These are phyloP conservation scores for Rhododendron molle DNA, from an alignment of 148 eudicot genomes.

Conservation along the genomic window DNA sequence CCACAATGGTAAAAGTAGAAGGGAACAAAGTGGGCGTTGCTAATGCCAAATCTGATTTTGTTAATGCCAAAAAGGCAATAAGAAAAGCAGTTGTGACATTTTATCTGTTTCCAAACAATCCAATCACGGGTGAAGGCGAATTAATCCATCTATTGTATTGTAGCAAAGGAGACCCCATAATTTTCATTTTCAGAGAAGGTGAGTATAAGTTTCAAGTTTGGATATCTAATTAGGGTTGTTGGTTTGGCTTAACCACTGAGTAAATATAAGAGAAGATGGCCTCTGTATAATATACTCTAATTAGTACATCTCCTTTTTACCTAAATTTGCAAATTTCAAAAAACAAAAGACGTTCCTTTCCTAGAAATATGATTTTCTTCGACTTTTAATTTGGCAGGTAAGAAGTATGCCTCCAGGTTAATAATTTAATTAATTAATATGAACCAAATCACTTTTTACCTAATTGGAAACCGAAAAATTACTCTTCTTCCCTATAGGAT, in stretches of 20 bases:
- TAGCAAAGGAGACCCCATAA: neutral
- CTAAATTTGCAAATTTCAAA: neutral
- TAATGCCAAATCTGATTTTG: neutral
- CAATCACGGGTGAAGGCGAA: neutral
- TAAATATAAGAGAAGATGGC: neutral
- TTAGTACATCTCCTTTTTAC: neutral
- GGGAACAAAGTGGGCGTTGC: neutral
- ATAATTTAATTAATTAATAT: neutral
- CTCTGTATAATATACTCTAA: neutral
- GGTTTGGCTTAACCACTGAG: neutral
- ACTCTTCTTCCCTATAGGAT: neutral
- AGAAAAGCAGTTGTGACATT: no score
- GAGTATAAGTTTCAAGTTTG: neutral
- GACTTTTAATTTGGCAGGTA: neutral
- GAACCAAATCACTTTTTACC: neutral
- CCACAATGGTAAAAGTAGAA: neutral
- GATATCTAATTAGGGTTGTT: neutral
- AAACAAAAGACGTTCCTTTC: neutral
- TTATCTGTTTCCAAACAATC: neutral
- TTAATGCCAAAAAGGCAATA: no score
- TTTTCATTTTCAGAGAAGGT: neutral
- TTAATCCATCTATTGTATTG: neutral
- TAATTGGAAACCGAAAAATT: neutral
- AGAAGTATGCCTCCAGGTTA: neutral
- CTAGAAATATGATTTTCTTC: neutral